These are phyloP conservation scores for Astrephomene gubernaculifera DNA, from an alignment of 139 green algal species.

Conservation along the genomic window DNA sequence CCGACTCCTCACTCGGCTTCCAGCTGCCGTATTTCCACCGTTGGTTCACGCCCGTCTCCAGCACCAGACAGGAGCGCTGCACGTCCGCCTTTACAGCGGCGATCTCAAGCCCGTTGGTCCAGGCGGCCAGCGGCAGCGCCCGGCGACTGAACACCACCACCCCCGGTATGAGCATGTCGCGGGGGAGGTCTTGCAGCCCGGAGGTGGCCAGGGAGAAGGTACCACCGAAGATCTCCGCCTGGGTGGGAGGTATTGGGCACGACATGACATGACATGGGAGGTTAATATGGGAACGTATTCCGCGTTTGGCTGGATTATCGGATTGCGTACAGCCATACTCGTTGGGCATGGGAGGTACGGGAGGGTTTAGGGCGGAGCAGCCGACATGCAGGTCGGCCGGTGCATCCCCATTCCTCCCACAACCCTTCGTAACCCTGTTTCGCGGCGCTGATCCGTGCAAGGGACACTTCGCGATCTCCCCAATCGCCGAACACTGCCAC, in stretches of 20 bases:
- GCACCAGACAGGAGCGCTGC: conserved; percentile 83
- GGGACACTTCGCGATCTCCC: no score
- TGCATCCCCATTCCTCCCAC: no score
- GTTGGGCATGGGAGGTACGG: no score
- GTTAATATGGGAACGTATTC: no score
- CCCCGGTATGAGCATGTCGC: conserved; percentile 74
- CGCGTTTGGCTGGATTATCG: no score
- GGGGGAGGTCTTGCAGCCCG: conserved; percentile 54
- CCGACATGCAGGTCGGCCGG: no score
- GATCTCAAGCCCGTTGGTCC: conserved; percentile 96
- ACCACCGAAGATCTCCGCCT: conserved; percentile 79
- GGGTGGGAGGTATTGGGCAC: not conserved
- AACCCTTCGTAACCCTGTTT: no score
- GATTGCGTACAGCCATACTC: no score
- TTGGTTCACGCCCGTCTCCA: conserved; percentile 96
- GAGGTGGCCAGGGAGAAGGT: conserved; percentile 59
- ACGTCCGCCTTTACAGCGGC: conserved; percentile 73
- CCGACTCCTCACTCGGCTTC: conserved; percentile 76
- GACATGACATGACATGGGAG: no score
- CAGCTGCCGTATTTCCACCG: conserved; percentile 93
- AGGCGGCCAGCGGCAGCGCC: conserved; percentile 90
- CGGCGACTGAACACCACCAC: conserved; percentile 94
- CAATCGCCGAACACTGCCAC: no score
- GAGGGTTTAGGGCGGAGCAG: no score
- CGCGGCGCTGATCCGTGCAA: no score